Base-by-base conservation (phyloP, 2,329 filamentous ascomycete species). In the Diaporthe sp. region DNA sequence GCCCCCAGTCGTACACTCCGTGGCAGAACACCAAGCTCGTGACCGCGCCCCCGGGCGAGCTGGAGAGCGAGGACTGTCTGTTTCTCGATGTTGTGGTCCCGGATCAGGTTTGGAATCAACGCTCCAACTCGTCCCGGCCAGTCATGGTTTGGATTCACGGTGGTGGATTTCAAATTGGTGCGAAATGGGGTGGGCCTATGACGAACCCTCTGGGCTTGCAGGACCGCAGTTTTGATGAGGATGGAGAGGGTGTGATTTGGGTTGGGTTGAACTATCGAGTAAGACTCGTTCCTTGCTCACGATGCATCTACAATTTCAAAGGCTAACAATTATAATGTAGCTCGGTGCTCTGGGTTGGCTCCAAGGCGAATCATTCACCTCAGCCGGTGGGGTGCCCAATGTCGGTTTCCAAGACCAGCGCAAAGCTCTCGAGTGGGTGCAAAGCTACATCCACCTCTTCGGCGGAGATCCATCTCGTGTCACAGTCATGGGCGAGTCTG, bases 401-500 rank as follows among this genome's bases (percentile, higher is more conserved):
- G 82, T 81, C 13, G 81, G 81, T 1, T 77, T 86, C 49, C 82
- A 82, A 61, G 85, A 86, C 75, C 84, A 86, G 73, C 82, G 85
- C 42, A 81, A 83, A 4, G 87, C 84, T 4, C 80, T 88, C 20
- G 78, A 87, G 75, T 89, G 87, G 87, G 84, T 87, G 2, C 83
- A 87, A 47, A 78, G 85, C 20, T 83, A 88, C 77, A 87, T 88
- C 57, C 77, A 79, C 20, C 80, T 84, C 0, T 83, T 89, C 47
- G 87, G 86, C 34, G 88, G 88, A 20, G 85, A 88, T 76, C 80
- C 82, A 25, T 80, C 79, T 1, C 79, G 82, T 3, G 86, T 89
- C 22, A 87, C 86, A 1, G 83, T 86, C 17, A 85, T 85, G 81
- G 88, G 87, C 17, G 84, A 87, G 76, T 87, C 84, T 4, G 86